These are phyloP conservation scores for Hygrophorus pudorinus DNA, from an alignment of 768 basidiomycete species.

Conservation along the genomic window DNA sequence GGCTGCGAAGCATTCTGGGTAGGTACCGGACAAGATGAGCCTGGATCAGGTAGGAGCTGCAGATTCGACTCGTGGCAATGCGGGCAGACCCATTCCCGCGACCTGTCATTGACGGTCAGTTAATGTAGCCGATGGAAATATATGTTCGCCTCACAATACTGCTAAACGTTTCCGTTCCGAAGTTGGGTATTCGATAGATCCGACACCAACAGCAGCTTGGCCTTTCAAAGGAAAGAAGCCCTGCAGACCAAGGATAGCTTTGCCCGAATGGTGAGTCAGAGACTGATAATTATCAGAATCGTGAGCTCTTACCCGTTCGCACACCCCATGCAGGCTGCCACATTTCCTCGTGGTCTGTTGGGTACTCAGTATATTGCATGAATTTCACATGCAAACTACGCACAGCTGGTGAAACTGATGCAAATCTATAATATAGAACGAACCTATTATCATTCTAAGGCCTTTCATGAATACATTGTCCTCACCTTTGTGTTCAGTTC, in stretches of 20 bases:
- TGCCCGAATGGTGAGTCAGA: not conserved
- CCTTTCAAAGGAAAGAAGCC: constrained; percentile 86
- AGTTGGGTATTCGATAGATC: constrained; percentile 73
- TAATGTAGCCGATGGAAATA: constrained; percentile 5
- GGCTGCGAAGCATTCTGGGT: not conserved
- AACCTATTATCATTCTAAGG: constrained; percentile 2
- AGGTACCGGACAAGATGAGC: constrained; percentile 7
- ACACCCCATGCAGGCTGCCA: constrained; percentile 99
- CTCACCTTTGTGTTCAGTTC: constrained; percentile 90
- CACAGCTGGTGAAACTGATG: constrained; percentile 88
- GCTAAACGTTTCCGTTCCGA: constrained; percentile 74
- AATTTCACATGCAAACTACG: constrained; percentile 17
- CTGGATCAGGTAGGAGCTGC: constrained; percentile 62
- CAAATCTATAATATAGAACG: constrained; percentile 52
- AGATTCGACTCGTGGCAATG: constrained; percentile 61
- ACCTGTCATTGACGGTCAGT: constrained; percentile 34
- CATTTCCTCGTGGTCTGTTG: constrained; percentile 81
- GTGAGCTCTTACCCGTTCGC: constrained; percentile 57
- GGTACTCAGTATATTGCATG: not conserved
- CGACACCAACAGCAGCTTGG: constrained; percentile 78
- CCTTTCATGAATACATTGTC: not conserved
- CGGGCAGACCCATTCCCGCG: constrained; percentile 73
- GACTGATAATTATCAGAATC: not conserved
- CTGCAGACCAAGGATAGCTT: constrained; percentile 81
- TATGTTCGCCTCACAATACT: constrained; percentile 42